These are phyloP conservation scores for Xeromyces bisporus DNA, from an alignment of 495 filamentous ascomycete species.

Conservation along the genomic window DNA sequence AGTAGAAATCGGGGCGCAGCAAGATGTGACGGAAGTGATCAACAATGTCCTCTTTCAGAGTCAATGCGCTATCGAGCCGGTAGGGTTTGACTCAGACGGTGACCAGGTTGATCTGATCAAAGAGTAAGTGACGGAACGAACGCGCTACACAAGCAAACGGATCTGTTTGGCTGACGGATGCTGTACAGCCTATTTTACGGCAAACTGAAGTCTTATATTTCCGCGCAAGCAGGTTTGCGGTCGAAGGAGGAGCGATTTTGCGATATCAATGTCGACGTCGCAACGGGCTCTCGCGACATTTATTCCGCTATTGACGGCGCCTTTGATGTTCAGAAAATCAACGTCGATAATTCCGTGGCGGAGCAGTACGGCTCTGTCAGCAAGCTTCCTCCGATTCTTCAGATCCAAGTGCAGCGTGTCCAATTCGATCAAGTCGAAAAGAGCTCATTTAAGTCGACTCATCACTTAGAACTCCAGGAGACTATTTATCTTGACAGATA, in stretches of 20 bases:
- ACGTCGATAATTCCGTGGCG: constrained; percentile 42
- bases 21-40: constrained; percentile 92
- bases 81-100: constrained; percentile 38
- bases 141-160: too few relatives aligned
- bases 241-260: constrained; percentile 42
- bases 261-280: constrained; percentile 47
- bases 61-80: constrained; percentile 67
- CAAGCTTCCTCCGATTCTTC: constrained; percentile 63
- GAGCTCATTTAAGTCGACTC: constrained; percentile 54
- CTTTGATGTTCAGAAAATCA: constrained; percentile 61
- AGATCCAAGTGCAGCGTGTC: constrained; percentile 73
- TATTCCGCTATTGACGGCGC: constrained; percentile 71
- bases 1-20: constrained; percentile 48
- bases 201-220: constrained; percentile 34
- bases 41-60: constrained; percentile 78
- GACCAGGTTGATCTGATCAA: constrained; percentile 71
- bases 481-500: constrained; percentile 80
- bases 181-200: constrained; percentile 43
- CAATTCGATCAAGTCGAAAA: constrained; percentile 46
- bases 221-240: constrained; percentile 23
- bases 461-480: constrained; percentile 57
- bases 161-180: too few relatives aligned
- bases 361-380: constrained; percentile 63
- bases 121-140: constrained; percentile 32
- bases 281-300: constrained; percentile 45